A percentile compares a stretch with the other conserved stretches of the same genome.
Evolutionary conservation across 257 asterid species (phyloP).

Genomic region (Solanum neorickii): DNA sequence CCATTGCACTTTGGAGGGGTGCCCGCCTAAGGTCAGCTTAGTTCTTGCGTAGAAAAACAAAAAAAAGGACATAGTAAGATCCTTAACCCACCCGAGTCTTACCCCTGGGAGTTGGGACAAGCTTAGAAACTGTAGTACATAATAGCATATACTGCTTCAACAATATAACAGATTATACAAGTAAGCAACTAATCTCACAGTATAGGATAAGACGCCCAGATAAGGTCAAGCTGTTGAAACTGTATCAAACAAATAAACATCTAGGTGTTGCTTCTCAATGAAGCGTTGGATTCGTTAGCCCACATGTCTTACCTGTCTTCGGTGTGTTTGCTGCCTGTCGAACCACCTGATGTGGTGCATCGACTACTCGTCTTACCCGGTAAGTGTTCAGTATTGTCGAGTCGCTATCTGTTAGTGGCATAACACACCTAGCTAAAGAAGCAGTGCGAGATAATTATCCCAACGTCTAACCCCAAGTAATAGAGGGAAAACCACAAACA

Average conservation of each 20-base stretch:
- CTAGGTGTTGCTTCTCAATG: neutral
- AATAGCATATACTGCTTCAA: neutral
- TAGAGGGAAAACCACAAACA: neutral
- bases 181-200: neutral
- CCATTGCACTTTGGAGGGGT: neutral
- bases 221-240: neutral
- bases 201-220: neutral
- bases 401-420: neutral
- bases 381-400: neutral
- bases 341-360: neutral
- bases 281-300: neutral
- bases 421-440: neutral
- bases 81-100: neutral
- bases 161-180: neutral
- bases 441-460: neutral
- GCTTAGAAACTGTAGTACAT: neutral
- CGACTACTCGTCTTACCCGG: neutral
- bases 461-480: neutral
- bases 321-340: neutral
- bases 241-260: neutral
- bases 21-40: neutral
- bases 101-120: neutral
- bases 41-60: neutral
- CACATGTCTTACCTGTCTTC: neutral
- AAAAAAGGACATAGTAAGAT: neutral